Evolutionary conservation across 352 stramenopile species (phyloP).

Genomic region (Pythium sukuiense): DNA sequence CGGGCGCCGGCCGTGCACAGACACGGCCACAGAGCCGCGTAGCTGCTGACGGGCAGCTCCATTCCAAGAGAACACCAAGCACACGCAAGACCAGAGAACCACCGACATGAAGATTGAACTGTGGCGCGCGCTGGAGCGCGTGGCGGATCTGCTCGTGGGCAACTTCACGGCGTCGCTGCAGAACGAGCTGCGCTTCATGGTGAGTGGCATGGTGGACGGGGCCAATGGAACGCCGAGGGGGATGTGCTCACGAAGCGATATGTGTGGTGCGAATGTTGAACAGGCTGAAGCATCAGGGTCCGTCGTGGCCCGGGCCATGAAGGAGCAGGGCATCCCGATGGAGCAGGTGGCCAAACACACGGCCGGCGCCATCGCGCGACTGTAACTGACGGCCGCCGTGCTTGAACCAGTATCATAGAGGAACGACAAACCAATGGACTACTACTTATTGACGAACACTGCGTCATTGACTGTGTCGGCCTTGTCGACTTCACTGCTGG

Average conservation of each 20-base stretch:
- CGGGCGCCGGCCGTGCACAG: not conserved
- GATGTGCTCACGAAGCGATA: constrained; percentile 4
- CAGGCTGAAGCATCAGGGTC: constrained; percentile 75
- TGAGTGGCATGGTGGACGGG: constrained; percentile 33
- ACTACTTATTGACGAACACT: constrained; percentile 1
- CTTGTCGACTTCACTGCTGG: not conserved
- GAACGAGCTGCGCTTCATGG: constrained; percentile 88
- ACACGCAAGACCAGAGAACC: not conserved
- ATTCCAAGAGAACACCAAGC: not conserved
- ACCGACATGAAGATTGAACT: constrained; percentile 62
- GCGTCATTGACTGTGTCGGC: too few relatives aligned
- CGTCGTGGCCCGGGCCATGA: constrained; percentile 55
- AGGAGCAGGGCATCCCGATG: constrained; percentile 71
- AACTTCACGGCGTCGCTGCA: constrained; percentile 85
- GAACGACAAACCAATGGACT: not conserved
- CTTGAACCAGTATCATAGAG: constrained; percentile 9
- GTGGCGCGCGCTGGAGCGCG: constrained; percentile 52
- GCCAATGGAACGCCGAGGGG: too few relatives aligned
- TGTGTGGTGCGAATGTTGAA: not conserved
- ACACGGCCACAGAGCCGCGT: constrained; percentile 7
- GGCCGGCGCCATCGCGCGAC: constrained; percentile 54
- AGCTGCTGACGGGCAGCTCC: constrained; percentile 3
- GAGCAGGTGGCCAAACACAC: constrained; percentile 70
- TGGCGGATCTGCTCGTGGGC: constrained; percentile 74
- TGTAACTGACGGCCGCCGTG: constrained; percentile 32